phyloP scores from a whole-genome alignment of 2,329 filamentous ascomycete species.

The Fusarium luffae region DNA sequence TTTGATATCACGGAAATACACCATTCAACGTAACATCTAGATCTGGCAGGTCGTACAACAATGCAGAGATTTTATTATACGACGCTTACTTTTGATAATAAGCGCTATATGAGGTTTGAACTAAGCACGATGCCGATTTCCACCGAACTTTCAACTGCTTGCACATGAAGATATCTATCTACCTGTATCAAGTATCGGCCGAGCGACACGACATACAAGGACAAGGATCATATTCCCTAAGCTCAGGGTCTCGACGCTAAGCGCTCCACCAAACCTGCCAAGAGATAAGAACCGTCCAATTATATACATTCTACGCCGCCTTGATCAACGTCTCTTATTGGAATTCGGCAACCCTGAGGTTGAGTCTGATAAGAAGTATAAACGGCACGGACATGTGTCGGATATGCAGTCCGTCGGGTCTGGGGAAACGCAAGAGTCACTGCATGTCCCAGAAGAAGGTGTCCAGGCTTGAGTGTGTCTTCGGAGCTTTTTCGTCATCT shows the following conservation, averaged over 20 bases:
- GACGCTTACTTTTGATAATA: background rate
- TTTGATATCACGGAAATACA: background rate
- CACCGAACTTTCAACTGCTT: background rate
- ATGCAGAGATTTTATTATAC: background rate
- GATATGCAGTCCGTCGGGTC: constrained; percentile 33
- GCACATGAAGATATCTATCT: background rate
- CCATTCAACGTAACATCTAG: background rate
- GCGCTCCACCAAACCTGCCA: constrained; percentile 38
- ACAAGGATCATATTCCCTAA: constrained; percentile 21
- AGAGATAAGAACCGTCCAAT: constrained; percentile 50
- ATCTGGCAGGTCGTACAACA: background rate
- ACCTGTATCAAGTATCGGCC: constrained; percentile 19
- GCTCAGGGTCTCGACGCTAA: constrained; percentile 31
- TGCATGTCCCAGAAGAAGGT: constrained; percentile 18
- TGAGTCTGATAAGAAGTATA: constrained; percentile 37
- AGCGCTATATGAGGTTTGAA: background rate
- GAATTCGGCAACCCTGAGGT: constrained; percentile 18
- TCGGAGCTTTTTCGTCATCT: constrained; percentile 8
- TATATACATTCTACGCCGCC: constrained; percentile 31
- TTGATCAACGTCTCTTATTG: constrained; percentile 26
- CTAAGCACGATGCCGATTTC: background rate
- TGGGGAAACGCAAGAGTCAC: constrained; percentile 36
- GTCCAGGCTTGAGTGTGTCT: constrained; percentile 4
- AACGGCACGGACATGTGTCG: constrained; percentile 19
- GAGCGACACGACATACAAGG: constrained; percentile 24